Evolutionary conservation across 2,329 filamentous ascomycete genomes (phyloP), one percentile per base, ranked within the genome.

Genomic region (Colletotrichum godetiae): DNA sequence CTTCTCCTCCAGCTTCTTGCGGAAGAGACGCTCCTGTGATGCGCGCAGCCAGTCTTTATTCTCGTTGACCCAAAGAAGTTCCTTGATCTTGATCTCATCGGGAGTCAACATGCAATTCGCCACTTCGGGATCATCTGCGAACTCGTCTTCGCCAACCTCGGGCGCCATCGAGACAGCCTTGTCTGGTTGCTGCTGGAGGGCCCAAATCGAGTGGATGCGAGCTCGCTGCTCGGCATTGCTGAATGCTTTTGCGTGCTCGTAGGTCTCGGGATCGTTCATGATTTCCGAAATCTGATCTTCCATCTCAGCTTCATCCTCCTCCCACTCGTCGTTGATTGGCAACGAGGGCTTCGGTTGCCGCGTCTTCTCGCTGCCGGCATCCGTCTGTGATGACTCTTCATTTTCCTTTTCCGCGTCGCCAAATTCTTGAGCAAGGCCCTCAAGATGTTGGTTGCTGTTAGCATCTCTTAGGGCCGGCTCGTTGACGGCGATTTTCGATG

Each of bases 1-100:
- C 78, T 83, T 88, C 11, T 87, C 88, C 72, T 89, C 89, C 74
- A 90, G 85, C 81, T 95, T 94, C 72, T 92, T 90, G 52, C 93
- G 90, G 69, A 97, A 92, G 7, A 93, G 88, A 82, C 97, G 97
- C 73, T 94, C 91, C 79, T 98, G 95, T 79, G 97, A 93, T 61
- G 92, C 90, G 10, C 96, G 93, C 52, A 99, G 87, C 90, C 95
- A 99, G 76, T 97, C 95, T 80, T 97, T 95, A 82, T 99, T 98
- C 80, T 95, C 92, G 73, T 96, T 95, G 56, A 97, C 92, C 97
- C 97, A 99, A 65, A 98, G 94, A 73, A 92, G 91, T 81, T 98
- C 95, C 81, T 98, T 98, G 79, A 95, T 90, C 42, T 89, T 89
- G 2, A 92, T 90, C 83, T 98, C 95, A 3, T 91, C 89, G 1